Evolutionary conservation across 75 land plant genomes (phyloP).

Genomic region (Pinus taeda): DNA sequence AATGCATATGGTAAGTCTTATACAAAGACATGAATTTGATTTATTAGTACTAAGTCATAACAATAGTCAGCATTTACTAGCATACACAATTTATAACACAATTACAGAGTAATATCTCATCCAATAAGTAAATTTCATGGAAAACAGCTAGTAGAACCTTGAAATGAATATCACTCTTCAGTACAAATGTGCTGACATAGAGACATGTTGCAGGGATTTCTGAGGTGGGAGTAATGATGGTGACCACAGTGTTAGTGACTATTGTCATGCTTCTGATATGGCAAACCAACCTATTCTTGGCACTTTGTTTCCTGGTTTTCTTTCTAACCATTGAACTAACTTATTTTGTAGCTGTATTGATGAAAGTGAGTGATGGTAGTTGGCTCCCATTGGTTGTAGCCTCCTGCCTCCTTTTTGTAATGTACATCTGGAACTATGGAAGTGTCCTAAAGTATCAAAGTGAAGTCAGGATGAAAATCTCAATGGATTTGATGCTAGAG

Average conservation of each 20-base stretch:
- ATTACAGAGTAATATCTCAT: not conserved
- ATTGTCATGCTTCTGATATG: conserved; percentile 95
- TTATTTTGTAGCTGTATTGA: conserved; percentile 77
- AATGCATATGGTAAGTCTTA: conserved; percentile 83
- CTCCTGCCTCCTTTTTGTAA: conserved; percentile 53
- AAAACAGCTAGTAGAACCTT: not conserved
- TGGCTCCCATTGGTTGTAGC: conserved; percentile 91
- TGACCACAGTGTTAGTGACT: conserved; percentile 81
- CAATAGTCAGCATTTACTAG: not conserved
- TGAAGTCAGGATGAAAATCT: conserved; percentile 86
- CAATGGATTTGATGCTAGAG: conserved; percentile 80
- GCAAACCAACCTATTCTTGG: conserved; percentile 78
- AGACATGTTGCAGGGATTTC: conserved; percentile 73
- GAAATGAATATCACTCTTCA: not conserved
- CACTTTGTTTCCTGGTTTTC: conserved; percentile 55
- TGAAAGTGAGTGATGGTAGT: conserved; percentile 81
- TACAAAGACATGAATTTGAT: not conserved
- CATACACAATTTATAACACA: not conserved
- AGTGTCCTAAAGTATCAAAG: conserved; percentile 91
- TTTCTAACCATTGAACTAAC: conserved; percentile 77
- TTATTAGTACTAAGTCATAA: not conserved
- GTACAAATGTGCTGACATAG: not conserved
- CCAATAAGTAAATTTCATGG: not conserved
- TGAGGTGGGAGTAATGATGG: conserved; percentile 90
- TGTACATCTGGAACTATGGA: conserved; percentile 98